These are phyloP conservation scores for Cocos nucifera DNA, from an alignment of 176 grass and related monocot genomes.

Conservation along the genomic window DNA sequence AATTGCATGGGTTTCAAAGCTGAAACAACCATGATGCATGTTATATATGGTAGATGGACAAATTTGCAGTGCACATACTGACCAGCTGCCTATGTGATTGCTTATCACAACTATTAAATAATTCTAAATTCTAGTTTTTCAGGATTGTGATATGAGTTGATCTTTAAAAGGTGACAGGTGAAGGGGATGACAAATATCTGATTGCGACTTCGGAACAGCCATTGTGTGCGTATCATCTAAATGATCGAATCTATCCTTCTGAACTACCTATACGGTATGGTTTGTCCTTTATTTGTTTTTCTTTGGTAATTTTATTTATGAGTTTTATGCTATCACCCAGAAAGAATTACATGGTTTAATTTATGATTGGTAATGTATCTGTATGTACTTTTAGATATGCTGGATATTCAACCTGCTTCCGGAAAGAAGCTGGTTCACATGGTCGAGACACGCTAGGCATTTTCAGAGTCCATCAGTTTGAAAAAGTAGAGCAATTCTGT, in stretches of 20 bases:
- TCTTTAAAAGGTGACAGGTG: constrained; percentile 59
- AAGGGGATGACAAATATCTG: constrained; percentile 90
- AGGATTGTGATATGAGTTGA: background rate
- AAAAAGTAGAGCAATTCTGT: constrained; percentile 95
- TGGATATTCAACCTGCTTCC: constrained; percentile 94
- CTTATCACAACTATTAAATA: no score
- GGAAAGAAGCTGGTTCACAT: constrained; percentile 92
- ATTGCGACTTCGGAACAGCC: constrained; percentile 94
- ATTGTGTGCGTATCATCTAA: constrained; percentile 80
- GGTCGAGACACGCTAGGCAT: constrained; percentile 83
- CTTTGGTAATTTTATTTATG: constrained; percentile 2
- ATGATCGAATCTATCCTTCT: constrained; percentile 72
- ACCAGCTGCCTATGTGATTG: no score
- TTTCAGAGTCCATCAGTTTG: constrained; percentile 94
- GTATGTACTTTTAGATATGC: constrained; percentile 46
- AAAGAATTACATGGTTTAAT: background rate
- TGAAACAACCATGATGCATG: no score
- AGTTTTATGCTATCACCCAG: background rate
- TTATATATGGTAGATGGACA: no score
- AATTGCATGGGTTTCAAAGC: no score
- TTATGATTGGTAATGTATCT: constrained; percentile 5
- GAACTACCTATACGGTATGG: constrained; percentile 70
- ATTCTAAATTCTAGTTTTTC: no score
- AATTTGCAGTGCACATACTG: no score
- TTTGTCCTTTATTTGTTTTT: background rate